These are phyloP conservation scores for Calonectria ilicicola DNA, from an alignment of 2,329 filamentous ascomycete genomes.

Conservation along the genomic window DNA sequence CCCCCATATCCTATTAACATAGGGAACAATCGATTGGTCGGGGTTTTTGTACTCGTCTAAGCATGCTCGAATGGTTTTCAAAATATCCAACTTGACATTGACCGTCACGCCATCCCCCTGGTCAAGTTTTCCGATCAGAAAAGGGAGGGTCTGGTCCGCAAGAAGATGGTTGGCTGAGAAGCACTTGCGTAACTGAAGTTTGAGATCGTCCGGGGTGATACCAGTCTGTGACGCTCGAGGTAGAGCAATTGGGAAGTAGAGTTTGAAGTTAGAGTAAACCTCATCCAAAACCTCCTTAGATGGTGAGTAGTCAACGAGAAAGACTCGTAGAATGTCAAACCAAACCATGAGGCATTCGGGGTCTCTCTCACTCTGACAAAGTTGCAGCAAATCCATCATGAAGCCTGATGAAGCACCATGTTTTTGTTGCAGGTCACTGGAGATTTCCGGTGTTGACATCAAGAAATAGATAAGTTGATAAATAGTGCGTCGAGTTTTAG, in stretches of 20 bases:
- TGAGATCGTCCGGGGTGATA: slow-evolving; percentile 69
- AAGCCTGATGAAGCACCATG: slow-evolving; percentile 60
- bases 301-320: slow-evolving; percentile 59
- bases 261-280: slow-evolving; percentile 67
- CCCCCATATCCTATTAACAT: slow-evolving; percentile 65
- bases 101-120: slow-evolving; percentile 70
- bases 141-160: slow-evolving; percentile 61
- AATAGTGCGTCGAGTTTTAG: slow-evolving; percentile 63
- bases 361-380: slow-evolving; percentile 68
- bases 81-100: slow-evolving; percentile 70
- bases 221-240: slow-evolving; percentile 62
- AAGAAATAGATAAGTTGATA: slow-evolving; percentile 62
- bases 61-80: slow-evolving; percentile 67
- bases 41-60: slow-evolving; percentile 61
- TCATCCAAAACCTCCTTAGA: slow-evolving; percentile 60
- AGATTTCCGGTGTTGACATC: slow-evolving; percentile 56
- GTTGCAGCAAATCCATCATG: slow-evolving; percentile 60
- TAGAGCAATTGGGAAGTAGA: slow-evolving; percentile 71
- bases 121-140: slow-evolving; percentile 68
- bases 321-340: slow-evolving; percentile 63
- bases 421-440: slow-evolving; percentile 57
- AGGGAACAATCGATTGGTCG: slow-evolving; percentile 60
- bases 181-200: slow-evolving; percentile 63
- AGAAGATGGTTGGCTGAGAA: slow-evolving; percentile 64
- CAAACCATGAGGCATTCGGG: slow-evolving; percentile 68